Percentiles rank a stretch among this genome's conserved stretches.
These are phyloP conservation scores for Auxenochlorella pyrenoidosa DNA, from an alignment of 139 green algal genomes.

Conservation along the genomic window DNA sequence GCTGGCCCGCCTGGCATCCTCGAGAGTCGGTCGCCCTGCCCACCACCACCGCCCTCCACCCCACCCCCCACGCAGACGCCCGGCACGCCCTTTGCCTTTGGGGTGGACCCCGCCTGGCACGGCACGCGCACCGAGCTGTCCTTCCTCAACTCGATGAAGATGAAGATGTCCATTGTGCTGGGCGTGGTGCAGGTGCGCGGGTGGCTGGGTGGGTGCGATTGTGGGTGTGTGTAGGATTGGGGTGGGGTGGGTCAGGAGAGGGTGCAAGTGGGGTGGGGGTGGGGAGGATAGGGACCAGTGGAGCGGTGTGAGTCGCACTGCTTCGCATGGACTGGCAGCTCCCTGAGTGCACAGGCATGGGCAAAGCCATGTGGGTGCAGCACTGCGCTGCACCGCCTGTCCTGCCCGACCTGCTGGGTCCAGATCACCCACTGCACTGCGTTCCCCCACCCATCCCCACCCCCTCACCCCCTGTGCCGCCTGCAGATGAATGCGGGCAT, in stretches of 20 bases:
- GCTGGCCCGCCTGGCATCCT: too few relatives aligned
- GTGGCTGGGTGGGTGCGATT: too few relatives aligned
- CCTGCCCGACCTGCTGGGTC: neutral
- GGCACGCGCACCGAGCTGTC: conserved; percentile 95
- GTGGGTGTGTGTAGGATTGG: neutral
- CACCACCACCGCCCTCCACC: neutral
- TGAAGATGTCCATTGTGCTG: conserved; percentile 99
- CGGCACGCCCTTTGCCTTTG: conserved; percentile 58
- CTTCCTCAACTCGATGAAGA: conserved; percentile 98
- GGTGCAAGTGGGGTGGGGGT: neutral
- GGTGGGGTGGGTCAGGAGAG: too few relatives aligned
- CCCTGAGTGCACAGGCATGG: too few relatives aligned
- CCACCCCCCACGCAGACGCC: neutral
- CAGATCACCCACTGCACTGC: too few relatives aligned
- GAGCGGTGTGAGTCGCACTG: too few relatives aligned
- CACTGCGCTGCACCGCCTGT: neutral
- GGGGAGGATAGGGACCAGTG: too few relatives aligned
- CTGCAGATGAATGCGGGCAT: conserved; percentile 98
- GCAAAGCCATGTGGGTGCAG: too few relatives aligned
- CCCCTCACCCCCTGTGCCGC: too few relatives aligned
- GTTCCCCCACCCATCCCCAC: too few relatives aligned
- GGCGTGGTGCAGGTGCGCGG: conserved; percentile 55
- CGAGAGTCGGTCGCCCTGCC: too few relatives aligned
- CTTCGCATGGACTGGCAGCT: too few relatives aligned
- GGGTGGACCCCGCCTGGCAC: conserved; percentile 97